Percentiles rank a stretch among this genome's conserved stretches.
These are phyloP conservation scores for Microdochium paspali DNA, from an alignment of 2,329 filamentous ascomycete genomes.

Conservation along the genomic window DNA sequence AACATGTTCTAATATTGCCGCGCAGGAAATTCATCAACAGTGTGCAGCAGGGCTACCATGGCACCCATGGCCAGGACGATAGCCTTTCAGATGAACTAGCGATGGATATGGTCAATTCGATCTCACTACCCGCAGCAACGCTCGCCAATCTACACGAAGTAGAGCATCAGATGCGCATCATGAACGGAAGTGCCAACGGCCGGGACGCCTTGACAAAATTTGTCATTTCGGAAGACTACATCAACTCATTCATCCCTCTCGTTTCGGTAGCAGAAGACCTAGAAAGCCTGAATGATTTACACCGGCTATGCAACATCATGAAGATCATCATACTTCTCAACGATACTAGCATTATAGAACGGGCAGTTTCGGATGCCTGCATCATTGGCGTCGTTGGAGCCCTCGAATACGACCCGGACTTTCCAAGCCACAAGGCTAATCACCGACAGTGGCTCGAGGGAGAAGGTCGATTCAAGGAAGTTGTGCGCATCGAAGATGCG, in stretches of 20 bases:
- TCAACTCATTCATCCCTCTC: slow-evolving; percentile 75
- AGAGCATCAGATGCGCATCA: slow-evolving; percentile 71
- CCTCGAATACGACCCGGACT: slow-evolving; percentile 95
- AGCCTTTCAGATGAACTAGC: slow-evolving; percentile 77
- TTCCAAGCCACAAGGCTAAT: slow-evolving; percentile 94
- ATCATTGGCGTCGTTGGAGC: slow-evolving; percentile 90
- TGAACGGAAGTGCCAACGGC: slow-evolving; percentile 64
- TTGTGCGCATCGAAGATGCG: slow-evolving; percentile 81
- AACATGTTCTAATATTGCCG: neutral
- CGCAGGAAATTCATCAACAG: slow-evolving; percentile 82
- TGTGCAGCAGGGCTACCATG: slow-evolving; percentile 65
- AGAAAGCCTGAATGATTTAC: slow-evolving; percentile 77
- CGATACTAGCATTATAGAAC: slow-evolving; percentile 89
- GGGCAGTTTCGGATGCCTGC: slow-evolving; percentile 81
- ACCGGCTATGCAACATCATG: slow-evolving; percentile 94
- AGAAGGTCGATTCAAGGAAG: slow-evolving; percentile 88
- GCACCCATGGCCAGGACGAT: slow-evolving; percentile 61
- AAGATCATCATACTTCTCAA: slow-evolving; percentile 92
- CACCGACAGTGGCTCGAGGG: slow-evolving; percentile 88
- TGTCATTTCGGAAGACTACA: slow-evolving; percentile 77
- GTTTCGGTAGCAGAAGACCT: slow-evolving; percentile 86
- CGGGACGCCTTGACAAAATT: slow-evolving; percentile 83
- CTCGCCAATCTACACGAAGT: slow-evolving; percentile 79
- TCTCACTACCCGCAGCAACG: slow-evolving; percentile 69
- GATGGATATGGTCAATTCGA: slow-evolving; percentile 60